Conservation (phyloP, 2,329 filamentous ascomycete species). For the Cordyceps farinosa region DNA sequence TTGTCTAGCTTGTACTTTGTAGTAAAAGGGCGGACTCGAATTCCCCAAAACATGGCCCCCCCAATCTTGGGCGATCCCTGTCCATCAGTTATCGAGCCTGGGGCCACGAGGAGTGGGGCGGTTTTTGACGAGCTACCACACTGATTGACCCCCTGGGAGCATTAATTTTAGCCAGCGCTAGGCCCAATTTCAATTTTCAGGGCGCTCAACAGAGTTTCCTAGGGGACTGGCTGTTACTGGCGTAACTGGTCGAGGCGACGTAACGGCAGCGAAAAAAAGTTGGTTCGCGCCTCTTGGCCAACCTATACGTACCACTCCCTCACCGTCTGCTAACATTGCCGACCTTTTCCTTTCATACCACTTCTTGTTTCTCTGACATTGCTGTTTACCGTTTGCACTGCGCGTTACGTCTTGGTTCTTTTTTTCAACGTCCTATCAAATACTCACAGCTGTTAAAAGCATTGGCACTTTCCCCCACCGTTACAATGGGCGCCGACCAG, state of each 20-base stretch:
- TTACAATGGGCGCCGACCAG: slow-evolving; percentile 40
- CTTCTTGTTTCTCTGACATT: background rate
- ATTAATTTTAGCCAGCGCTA: slow-evolving; percentile 10
- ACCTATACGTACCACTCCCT: background rate
- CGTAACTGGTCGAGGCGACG: background rate
- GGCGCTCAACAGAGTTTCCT: slow-evolving; percentile 21
- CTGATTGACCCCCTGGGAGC: slow-evolving; percentile 4
- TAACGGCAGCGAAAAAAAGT: background rate
- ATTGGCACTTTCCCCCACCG: slow-evolving; percentile 17
- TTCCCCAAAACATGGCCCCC: background rate
- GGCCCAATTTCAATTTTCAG: slow-evolving; percentile 34
- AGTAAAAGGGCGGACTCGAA: background rate
- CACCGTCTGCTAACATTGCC: slow-evolving; percentile 1
- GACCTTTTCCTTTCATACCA: background rate
- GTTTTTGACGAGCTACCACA: background rate
- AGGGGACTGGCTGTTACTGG: background rate
- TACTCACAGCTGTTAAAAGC: background rate
- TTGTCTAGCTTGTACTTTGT: background rate
- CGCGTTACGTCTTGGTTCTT: slow-evolving; percentile 17
- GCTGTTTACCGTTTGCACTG: background rate
- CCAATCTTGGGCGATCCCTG: background rate
- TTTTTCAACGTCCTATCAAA: slow-evolving; percentile 7
- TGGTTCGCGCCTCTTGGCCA: background rate
- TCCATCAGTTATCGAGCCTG: background rate
- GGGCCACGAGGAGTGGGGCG: background rate